A percentile compares a stretch with the other conserved stretches of the same genome.
These are phyloP conservation scores for Suillus brevipes DNA, from an alignment of 768 basidiomycete species.

Conservation along the genomic window DNA sequence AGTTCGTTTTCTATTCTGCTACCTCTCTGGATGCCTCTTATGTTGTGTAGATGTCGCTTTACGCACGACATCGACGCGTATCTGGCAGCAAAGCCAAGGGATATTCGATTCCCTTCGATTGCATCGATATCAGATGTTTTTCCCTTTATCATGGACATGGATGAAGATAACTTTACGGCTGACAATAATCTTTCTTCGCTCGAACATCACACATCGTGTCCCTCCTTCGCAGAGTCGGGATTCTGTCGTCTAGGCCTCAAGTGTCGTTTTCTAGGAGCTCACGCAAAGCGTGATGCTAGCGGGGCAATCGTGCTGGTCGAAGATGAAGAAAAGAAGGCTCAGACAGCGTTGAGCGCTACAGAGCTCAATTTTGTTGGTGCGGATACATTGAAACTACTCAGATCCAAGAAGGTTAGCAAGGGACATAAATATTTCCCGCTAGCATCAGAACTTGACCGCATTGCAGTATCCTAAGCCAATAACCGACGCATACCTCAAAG, in stretches of 20 bases:
- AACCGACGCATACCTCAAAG: slow-evolving; percentile 59
- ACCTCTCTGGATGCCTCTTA: neutral
- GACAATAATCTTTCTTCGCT: slow-evolving; percentile 13
- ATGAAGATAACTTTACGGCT: neutral
- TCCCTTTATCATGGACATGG: slow-evolving; percentile 46
- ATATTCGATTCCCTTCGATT: slow-evolving; percentile 60
- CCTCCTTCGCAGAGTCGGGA: slow-evolving; percentile 28
- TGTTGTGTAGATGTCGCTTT: slow-evolving; percentile 61
- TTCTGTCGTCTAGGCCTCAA: slow-evolving; percentile 64
- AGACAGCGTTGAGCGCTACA: slow-evolving; percentile 43
- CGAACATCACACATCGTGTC: slow-evolving; percentile 25
- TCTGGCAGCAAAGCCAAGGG: slow-evolving; percentile 71
- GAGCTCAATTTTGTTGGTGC: slow-evolving; percentile 73
- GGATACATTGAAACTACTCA: slow-evolving; percentile 59
- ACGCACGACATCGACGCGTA: slow-evolving; percentile 79
- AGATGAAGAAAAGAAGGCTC: slow-evolving; percentile 62
- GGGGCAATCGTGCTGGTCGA: slow-evolving; percentile 45
- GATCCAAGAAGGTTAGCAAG: slow-evolving; percentile 62
- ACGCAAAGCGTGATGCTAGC: slow-evolving; percentile 51
- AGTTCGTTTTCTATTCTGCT: slow-evolving; percentile 42
- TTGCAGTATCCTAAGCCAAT: slow-evolving; percentile 66
- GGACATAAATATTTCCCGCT: neutral
- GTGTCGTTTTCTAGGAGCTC: slow-evolving; percentile 87
- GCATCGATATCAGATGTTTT: slow-evolving; percentile 44
- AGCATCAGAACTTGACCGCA: neutral